Conservation (phyloP, 2,329 filamentous ascomycete genomes). For the Ceratocystis huliohia region DNA sequence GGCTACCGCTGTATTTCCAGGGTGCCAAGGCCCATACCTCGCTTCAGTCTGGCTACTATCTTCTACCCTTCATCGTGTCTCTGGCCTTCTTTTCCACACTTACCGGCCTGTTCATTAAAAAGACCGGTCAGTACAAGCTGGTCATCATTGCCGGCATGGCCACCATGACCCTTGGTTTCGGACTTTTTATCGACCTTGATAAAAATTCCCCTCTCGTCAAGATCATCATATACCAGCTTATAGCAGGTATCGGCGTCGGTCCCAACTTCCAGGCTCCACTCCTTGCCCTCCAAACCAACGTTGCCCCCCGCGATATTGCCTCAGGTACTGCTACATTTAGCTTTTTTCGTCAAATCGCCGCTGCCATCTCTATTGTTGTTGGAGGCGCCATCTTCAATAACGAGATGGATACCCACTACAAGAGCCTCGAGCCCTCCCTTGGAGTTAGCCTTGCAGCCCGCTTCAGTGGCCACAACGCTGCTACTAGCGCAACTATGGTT, state of each 20-base stretch:
- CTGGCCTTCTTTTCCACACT: slow-evolving; percentile 50
- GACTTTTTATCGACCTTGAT: slow-evolving; percentile 50
- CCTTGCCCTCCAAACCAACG: slow-evolving; percentile 52
- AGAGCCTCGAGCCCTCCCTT: slow-evolving; percentile 37
- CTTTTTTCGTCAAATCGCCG: slow-evolving; percentile 57
- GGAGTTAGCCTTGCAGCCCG: slow-evolving; percentile 37
- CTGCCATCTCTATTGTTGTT: slow-evolving; percentile 54
- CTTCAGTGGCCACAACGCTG: slow-evolving; percentile 47
- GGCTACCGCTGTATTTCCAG: slow-evolving; percentile 77
- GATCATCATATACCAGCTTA: slow-evolving; percentile 48
- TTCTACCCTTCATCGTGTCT: slow-evolving; percentile 57
- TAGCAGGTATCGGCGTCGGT: slow-evolving; percentile 51
- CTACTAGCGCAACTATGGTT: slow-evolving; percentile 47
- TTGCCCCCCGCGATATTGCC: slow-evolving; percentile 52
- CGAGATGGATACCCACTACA: slow-evolving; percentile 47
- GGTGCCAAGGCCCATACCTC: slow-evolving; percentile 55
- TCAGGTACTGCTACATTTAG: slow-evolving; percentile 54
- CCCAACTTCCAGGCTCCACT: slow-evolving; percentile 58
- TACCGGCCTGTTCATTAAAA: slow-evolving; percentile 45
- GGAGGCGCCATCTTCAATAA: slow-evolving; percentile 74
- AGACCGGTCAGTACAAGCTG: slow-evolving; percentile 52
- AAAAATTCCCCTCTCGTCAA: slow-evolving; percentile 42
- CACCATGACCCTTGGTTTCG: slow-evolving; percentile 52
- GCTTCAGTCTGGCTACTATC: slow-evolving; percentile 59
- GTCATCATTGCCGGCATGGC: slow-evolving; percentile 47